These are phyloP conservation scores for Hygrophorus russula DNA, from an alignment of 768 basidiomycete genomes.

Conservation along the genomic window DNA sequence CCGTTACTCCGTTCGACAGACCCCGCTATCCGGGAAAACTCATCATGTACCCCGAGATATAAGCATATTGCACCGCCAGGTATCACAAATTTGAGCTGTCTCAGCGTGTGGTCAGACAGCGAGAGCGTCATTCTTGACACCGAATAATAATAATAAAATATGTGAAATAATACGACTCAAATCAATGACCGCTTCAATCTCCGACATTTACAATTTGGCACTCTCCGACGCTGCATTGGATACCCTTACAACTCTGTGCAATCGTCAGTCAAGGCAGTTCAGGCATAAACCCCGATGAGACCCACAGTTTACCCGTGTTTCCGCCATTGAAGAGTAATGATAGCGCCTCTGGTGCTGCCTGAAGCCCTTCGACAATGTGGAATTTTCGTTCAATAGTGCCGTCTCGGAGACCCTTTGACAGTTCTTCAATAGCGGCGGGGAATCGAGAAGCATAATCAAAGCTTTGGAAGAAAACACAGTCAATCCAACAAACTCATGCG, in stretches of 20 bases:
- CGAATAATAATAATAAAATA: too few relatives aligned
- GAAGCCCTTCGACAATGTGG: conserved; percentile 66
- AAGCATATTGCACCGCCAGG: conserved; percentile 60
- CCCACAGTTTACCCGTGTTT: conserved; percentile 69
- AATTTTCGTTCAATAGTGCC: conserved; percentile 73
- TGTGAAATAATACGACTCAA: too few relatives aligned
- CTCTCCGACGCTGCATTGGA: too few relatives aligned
- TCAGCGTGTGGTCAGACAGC: conserved; percentile 35
- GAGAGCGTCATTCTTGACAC: neutral
- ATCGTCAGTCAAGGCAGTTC: conserved; percentile 42
- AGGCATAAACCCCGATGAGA: conserved; percentile 15
- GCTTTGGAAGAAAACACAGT: conserved; percentile 25
- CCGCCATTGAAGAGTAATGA: conserved; percentile 62
- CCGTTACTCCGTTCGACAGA: conserved; percentile 24
- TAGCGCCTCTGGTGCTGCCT: conserved; percentile 58
- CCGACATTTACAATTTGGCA: too few relatives aligned
- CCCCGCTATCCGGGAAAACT: conserved; percentile 32
- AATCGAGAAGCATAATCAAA: conserved; percentile 64
- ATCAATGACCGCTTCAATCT: too few relatives aligned
- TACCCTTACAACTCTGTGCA: too few relatives aligned
- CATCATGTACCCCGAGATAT: conserved; percentile 42
- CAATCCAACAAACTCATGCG: neutral
- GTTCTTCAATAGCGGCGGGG: conserved; percentile 42
- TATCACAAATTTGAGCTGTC: conserved; percentile 66
- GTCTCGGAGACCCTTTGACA: conserved; percentile 46